Percentiles rank a stretch among this genome's conserved stretches.
phyloP scores from a whole-genome alignment of 345 rosid genomes.

The Eucalyptus coolabah region DNA sequence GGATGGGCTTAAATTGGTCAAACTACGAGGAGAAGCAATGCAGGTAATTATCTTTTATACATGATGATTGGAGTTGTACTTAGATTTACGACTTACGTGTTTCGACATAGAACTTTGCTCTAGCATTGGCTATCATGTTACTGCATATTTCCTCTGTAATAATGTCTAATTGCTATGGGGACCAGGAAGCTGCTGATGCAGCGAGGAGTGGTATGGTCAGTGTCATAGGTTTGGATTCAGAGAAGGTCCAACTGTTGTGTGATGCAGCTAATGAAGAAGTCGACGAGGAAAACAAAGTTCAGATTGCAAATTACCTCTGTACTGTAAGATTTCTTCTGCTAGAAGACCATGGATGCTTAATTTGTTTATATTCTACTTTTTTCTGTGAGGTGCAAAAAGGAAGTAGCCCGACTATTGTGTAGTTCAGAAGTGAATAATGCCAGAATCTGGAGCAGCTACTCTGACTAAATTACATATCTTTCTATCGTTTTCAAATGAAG shows the following conservation, averaged over 20 bases:
- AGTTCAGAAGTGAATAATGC: not conserved
- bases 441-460: not conserved
- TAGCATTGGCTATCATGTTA: not conserved
- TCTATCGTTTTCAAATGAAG: not conserved
- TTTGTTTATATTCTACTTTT: not conserved
- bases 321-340: conserved; percentile 32
- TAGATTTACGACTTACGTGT: not conserved
- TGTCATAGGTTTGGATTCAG: conserved; percentile 79
- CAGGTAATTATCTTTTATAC: conserved; percentile 32
- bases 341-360: not conserved
- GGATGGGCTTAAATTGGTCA: conserved; percentile 93
- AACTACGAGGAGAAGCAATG: conserved; percentile 97
- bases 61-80: not conserved
- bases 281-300: conserved; percentile 68
- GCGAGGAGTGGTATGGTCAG: conserved; percentile 96
- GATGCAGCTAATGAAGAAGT: conserved; percentile 94
- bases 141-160: not conserved
- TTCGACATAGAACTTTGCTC: not conserved
- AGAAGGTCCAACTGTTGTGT: conserved; percentile 76
- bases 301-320: conserved; percentile 89
- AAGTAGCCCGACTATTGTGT: not conserved
- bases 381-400: not conserved
- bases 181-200: conserved; percentile 93
- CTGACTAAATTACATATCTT: not conserved
- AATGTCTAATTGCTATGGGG: not conserved